Percentiles rank a stretch among this genome's conserved stretches.
phyloP scores from a whole-genome alignment of 2,329 filamentous ascomycete genomes.

The Venturia pyrina region DNA sequence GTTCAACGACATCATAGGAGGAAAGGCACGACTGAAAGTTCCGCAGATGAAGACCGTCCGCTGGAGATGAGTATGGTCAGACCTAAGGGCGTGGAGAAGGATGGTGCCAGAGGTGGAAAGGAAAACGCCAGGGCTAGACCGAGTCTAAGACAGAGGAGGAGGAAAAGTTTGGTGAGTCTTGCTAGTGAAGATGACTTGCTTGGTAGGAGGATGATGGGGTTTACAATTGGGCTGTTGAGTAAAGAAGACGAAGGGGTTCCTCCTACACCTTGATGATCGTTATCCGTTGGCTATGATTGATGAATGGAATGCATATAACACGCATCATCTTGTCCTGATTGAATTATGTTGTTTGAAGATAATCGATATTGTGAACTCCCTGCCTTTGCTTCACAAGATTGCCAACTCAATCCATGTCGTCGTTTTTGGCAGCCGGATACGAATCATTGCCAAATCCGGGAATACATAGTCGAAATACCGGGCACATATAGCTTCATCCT shows the following conservation, averaged over 20 bases:
- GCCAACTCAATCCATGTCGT: too few relatives aligned
- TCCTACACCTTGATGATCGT: background rate
- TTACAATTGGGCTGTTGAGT: constrained; percentile 31
- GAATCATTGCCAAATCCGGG: too few relatives aligned
- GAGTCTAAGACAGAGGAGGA: constrained; percentile 18
- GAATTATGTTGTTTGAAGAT: too few relatives aligned
- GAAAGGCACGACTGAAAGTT: constrained; percentile 44
- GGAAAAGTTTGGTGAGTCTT: constrained; percentile 34
- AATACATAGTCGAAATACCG: too few relatives aligned
- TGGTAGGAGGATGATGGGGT: constrained; percentile 36
- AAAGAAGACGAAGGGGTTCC: background rate
- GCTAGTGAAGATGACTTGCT: constrained; percentile 39
- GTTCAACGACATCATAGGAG: constrained; percentile 35
- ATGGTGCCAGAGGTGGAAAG: constrained; percentile 14
- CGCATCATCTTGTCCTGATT: too few relatives aligned
- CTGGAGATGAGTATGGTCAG: constrained; percentile 59
- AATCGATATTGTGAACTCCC: too few relatives aligned
- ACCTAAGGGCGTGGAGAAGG: constrained; percentile 13
- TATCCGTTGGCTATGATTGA: background rate
- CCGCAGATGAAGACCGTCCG: constrained; percentile 67
- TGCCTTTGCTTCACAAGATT: too few relatives aligned
- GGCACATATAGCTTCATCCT: too few relatives aligned
- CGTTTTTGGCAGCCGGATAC: too few relatives aligned
- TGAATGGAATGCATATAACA: too few relatives aligned
- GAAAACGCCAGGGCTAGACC: constrained; percentile 15